These are phyloP conservation scores for Aspergillus arachidicola DNA, from an alignment of 2,329 filamentous ascomycete genomes.

Conservation along the genomic window DNA sequence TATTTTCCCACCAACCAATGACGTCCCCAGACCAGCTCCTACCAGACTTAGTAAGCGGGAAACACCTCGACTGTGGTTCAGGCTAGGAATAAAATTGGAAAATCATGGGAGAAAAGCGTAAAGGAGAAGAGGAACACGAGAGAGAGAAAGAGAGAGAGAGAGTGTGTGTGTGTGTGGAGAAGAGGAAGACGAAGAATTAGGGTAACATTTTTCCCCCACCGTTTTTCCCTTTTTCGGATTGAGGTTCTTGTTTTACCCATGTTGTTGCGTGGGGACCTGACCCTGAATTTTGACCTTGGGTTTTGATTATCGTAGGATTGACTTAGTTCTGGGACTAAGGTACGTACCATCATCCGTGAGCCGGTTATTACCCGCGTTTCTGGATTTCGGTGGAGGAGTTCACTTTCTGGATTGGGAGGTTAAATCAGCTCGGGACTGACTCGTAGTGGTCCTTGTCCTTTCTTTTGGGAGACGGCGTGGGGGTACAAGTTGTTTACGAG, in stretches of 20 bases:
- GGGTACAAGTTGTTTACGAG: not conserved
- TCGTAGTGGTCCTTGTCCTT: too few species aligned
- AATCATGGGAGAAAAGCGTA: not conserved
- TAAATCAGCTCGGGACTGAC: not conserved
- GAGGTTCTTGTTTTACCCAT: too few species aligned
- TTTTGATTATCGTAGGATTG: not conserved
- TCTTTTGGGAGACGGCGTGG: not conserved
- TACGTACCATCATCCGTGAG: not conserved
- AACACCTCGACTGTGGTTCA: too few species aligned
- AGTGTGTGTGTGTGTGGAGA: too few species aligned
- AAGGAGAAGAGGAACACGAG: not conserved
- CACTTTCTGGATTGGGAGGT: not conserved
- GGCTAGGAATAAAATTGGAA: not conserved
- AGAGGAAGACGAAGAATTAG: too few species aligned
- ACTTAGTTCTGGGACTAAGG: not conserved
- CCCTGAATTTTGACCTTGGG: not conserved
- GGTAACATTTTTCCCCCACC: too few species aligned
- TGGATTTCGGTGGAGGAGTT: too few species aligned
- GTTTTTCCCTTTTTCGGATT: too few species aligned
- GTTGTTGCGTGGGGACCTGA: not conserved
- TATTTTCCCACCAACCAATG: not conserved
- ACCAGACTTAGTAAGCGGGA: not conserved
- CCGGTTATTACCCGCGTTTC: not conserved
- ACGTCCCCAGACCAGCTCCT: not conserved
- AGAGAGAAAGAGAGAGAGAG: too few species aligned